Conservation (phyloP, 208 protist species). For the Novymonas esmeraldas region DNA sequence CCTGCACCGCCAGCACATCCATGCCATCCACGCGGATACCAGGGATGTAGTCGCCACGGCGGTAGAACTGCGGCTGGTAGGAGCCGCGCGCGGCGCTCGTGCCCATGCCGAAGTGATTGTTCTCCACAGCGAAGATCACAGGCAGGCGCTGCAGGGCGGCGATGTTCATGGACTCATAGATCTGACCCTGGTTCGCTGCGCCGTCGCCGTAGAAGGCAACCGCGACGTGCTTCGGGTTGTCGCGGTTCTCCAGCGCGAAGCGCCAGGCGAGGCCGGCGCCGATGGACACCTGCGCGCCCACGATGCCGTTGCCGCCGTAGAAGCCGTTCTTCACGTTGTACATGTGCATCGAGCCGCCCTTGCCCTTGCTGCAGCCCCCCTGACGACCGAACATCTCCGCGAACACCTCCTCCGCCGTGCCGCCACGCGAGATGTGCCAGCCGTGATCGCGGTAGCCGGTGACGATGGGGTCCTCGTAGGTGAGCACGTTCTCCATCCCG, state of each 20-base stretch:
- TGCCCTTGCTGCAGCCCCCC: slow-evolving; percentile 92
- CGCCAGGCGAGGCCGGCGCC: slow-evolving; percentile 96
- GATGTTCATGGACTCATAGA: slow-evolving; percentile 99
- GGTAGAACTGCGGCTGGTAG: slow-evolving; percentile 95
- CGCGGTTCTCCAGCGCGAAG: slow-evolving; percentile 81
- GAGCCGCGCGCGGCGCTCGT: slow-evolving; percentile 92
- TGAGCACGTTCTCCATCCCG: slow-evolving; percentile 94
- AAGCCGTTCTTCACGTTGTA: slow-evolving; percentile 94
- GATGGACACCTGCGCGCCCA: slow-evolving; percentile 96
- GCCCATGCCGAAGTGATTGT: slow-evolving; percentile 99
- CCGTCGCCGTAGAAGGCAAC: slow-evolving; percentile 97
- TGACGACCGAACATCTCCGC: slow-evolving; percentile 92
- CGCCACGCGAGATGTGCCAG: slow-evolving; percentile 92
- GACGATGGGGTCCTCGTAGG: slow-evolving; percentile 92
- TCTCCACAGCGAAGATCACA: slow-evolving; percentile 96
- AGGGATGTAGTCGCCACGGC: slow-evolving; percentile 96
- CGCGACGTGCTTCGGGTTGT: slow-evolving; percentile 86
- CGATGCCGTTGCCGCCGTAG: slow-evolving; percentile 99
- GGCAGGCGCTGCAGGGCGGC: slow-evolving; percentile 97
- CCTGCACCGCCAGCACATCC: slow-evolving; percentile 96
- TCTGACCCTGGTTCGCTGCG: slow-evolving; percentile 98
- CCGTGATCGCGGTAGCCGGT: slow-evolving; percentile 98
- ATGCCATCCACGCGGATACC: slow-evolving; percentile 97
- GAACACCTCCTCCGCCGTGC: slow-evolving; percentile 86
- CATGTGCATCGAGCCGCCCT: slow-evolving; percentile 99